Conservation (phyloP, 106 monocot genomes). For the Dendrobium officinale region DNA sequence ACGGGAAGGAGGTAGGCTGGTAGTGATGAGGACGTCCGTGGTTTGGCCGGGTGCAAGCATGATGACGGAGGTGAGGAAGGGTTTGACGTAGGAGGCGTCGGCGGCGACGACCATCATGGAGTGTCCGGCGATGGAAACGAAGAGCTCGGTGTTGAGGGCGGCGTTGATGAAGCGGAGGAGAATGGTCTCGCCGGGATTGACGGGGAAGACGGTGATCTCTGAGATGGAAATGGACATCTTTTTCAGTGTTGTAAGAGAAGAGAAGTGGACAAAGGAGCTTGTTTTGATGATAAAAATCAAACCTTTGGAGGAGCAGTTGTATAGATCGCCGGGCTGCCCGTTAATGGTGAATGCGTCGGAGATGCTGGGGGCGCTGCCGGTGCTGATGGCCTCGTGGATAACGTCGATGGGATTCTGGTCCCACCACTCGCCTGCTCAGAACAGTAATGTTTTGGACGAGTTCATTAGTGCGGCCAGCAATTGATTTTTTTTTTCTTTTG, state of each 20-base stretch:
- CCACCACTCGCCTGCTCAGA: constrained; percentile 53
- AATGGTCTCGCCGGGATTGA: constrained; percentile 33
- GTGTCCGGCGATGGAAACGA: constrained; percentile 43
- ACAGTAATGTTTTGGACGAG: no score
- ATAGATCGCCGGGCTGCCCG: constrained; percentile 60
- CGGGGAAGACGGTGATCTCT: constrained; percentile 34
- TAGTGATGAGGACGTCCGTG: constrained; percentile 49
- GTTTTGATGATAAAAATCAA: background rate
- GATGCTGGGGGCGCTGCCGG: constrained; percentile 35
- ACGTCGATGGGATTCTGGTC: constrained; percentile 42
- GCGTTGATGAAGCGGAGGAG: constrained; percentile 58
- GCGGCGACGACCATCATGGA: constrained; percentile 43
- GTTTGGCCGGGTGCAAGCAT: constrained; percentile 56
- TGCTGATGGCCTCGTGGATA: constrained; percentile 18
- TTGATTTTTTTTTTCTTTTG: no score
- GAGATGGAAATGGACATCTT: background rate
- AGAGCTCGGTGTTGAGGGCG: constrained; percentile 49
- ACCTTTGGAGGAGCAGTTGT: constrained; percentile 47
- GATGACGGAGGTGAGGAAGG: constrained; percentile 38
- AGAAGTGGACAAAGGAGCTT: background rate
- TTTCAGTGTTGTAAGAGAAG: background rate
- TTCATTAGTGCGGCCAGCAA: no score
- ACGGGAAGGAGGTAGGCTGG: constrained; percentile 29
- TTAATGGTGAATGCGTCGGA: constrained; percentile 69
- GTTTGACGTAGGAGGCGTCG: constrained; percentile 54